A percentile compares a stretch with the other conserved stretches of the same genome.
These are phyloP conservation scores for Penicillium paradoxum DNA, from an alignment of 495 filamentous ascomycete genomes.

Conservation along the genomic window DNA sequence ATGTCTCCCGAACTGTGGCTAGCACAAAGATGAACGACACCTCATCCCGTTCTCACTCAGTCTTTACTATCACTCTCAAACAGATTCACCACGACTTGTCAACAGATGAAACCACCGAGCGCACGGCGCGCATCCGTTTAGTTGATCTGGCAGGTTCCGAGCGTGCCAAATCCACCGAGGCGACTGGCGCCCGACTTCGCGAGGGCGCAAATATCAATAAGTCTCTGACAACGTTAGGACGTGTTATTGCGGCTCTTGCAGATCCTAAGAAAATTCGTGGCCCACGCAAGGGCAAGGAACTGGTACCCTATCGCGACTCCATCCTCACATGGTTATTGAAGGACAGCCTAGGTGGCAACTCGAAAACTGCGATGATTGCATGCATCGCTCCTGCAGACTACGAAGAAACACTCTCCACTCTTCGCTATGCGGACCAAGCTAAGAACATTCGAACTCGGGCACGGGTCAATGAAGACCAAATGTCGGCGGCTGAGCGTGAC, in stretches of 20 bases:
- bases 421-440: constrained; percentile 96
- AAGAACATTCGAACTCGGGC: constrained; percentile 97
- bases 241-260: constrained; percentile 94
- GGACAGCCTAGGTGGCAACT: constrained; percentile 90
- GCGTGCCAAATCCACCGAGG: constrained; percentile 91
- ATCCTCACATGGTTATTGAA: constrained; percentile 98
- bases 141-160: constrained; percentile 96
- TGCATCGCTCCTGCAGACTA: constrained; percentile 95
- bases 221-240: constrained; percentile 89
- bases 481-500: constrained; percentile 83
- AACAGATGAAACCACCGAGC: constrained; percentile 92
- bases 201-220: constrained; percentile 99
- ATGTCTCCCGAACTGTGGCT: constrained; percentile 82
- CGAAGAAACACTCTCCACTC: constrained; percentile 91
- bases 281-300: constrained; percentile 56
- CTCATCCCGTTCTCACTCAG: constrained; percentile 86
- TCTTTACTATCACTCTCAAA: constrained; percentile 96
- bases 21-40: constrained; percentile 99
- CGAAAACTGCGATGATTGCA: constrained; percentile 98
- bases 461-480: constrained; percentile 88
- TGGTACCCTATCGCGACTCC: constrained; percentile 90
- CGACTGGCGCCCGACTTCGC: constrained; percentile 80
- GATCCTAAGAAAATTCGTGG: constrained; percentile 62
- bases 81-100: constrained; percentile 94
- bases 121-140: constrained; percentile 85